Percentiles rank a stretch among this genome's conserved stretches.
Evolutionary conservation across 768 basidiomycete genomes (phyloP).

Genomic region (Suillus brevipes): DNA sequence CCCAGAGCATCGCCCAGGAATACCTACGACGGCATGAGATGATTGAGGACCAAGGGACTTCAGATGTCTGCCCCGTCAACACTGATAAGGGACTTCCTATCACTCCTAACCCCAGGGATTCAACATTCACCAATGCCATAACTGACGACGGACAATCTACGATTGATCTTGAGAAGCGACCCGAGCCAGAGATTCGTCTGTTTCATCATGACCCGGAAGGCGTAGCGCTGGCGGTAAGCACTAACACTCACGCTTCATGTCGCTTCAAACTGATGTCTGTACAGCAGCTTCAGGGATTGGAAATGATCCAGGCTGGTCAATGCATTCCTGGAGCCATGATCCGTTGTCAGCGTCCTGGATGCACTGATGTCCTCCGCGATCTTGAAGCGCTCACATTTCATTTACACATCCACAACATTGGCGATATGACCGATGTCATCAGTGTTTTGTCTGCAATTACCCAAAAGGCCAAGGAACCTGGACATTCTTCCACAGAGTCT

Average conservation of each 20-base stretch:
- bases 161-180: conserved; percentile 34
- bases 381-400: conserved; percentile 51
- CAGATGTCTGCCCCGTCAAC: not conserved
- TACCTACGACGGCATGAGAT: not conserved
- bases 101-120: conserved; percentile 26
- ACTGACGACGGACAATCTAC: conserved; percentile 13
- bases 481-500: not conserved
- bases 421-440: conserved; percentile 27
- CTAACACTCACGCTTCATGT: conserved; percentile 5
- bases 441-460: not conserved
- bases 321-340: conserved; percentile 34
- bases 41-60: conserved; percentile 4
- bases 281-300: conserved; percentile 27
- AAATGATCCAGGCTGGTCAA: conserved; percentile 28
- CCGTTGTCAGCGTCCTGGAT: conserved; percentile 46
- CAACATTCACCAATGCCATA: conserved; percentile 26
- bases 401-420: conserved; percentile 57
- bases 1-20: conserved; percentile 19
- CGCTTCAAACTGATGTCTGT: not conserved
- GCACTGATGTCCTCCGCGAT: conserved; percentile 42
- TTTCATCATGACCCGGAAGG: conserved; percentile 38
- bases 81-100: conserved; percentile 19
- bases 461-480: not conserved
- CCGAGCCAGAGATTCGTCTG: conserved; percentile 34
- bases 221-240: conserved; percentile 42